These are phyloP conservation scores for Verticillium tricorpus DNA, from an alignment of 2,329 filamentous ascomycete species.

Conservation along the genomic window DNA sequence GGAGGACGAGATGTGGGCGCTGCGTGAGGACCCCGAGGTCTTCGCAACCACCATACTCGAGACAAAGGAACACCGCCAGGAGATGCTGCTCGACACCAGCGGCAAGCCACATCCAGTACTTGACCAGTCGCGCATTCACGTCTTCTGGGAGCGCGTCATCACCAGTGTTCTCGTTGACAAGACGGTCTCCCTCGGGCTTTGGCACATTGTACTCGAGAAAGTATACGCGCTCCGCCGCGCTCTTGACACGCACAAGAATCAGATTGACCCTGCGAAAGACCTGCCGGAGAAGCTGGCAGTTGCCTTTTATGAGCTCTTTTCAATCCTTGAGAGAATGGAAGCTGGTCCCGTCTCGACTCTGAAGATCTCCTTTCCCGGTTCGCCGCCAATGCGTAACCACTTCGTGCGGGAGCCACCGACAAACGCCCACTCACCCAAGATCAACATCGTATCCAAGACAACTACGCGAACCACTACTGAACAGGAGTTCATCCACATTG, in stretches of 20 bases:
- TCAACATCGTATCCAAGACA: constrained; percentile 13
- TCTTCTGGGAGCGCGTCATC: constrained; percentile 36
- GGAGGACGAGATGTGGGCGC: constrained; percentile 49
- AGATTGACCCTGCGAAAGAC: constrained; percentile 14
- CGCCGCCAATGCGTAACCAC: constrained; percentile 33
- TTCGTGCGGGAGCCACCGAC: constrained; percentile 23
- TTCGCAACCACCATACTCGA: constrained; percentile 42
- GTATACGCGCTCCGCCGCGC: neutral
- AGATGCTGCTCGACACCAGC: constrained; percentile 34
- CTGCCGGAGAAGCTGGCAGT: constrained; percentile 19
- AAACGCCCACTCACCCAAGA: constrained; percentile 14
- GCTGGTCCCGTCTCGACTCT: constrained; percentile 3
- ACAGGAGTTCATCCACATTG: constrained; percentile 28
- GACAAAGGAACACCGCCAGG: constrained; percentile 39
- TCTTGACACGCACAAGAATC: neutral
- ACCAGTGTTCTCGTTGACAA: constrained; percentile 24
- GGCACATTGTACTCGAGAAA: constrained; percentile 1
- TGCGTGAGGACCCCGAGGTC: constrained; percentile 56
- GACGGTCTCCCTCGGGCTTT: constrained; percentile 3
- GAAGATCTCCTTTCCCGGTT: constrained; percentile 21
- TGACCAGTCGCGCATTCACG: constrained; percentile 7
- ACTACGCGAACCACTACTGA: constrained; percentile 14
- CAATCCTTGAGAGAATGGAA: constrained; percentile 1
- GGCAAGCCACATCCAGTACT: constrained; percentile 23
- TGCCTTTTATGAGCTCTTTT: constrained; percentile 4